These are phyloP conservation scores for Zasmidium angulare DNA, from an alignment of 2,329 filamentous ascomycete species.

Conservation along the genomic window DNA sequence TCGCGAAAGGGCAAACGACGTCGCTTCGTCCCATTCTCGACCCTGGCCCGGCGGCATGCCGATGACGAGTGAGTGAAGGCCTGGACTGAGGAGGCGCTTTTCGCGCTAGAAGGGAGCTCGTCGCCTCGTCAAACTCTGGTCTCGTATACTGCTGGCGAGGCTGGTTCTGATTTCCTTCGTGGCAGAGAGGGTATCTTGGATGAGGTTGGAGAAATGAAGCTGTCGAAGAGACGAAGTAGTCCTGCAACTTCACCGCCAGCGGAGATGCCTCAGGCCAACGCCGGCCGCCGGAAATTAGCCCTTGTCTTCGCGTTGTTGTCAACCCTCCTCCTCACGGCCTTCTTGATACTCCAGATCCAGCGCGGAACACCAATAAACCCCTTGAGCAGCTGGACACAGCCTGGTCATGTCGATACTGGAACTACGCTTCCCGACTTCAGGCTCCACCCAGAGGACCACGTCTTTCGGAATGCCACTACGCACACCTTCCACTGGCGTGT, in stretches of 20 bases:
- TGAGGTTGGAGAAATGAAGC: background rate
- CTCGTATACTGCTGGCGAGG: too few species aligned
- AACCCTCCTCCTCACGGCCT: background rate
- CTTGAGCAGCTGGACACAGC: background rate
- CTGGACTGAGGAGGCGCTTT: background rate
- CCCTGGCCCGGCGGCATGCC: background rate
- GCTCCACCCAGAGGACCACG: constrained; percentile 23
- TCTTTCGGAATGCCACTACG: constrained; percentile 17
- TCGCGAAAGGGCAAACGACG: background rate
- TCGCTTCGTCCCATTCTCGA: background rate
- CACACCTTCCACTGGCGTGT: constrained; percentile 20
- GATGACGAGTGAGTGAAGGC: background rate
- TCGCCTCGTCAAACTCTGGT: too few species aligned
- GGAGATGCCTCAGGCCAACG: too few species aligned
- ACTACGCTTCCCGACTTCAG: background rate
- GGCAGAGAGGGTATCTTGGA: too few species aligned
- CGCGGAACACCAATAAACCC: background rate
- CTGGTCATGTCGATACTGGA: background rate
- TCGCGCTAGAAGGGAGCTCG: too few species aligned
- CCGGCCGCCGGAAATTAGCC: background rate
- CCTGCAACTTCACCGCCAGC: background rate
- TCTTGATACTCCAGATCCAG: background rate
- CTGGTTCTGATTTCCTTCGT: too few species aligned
- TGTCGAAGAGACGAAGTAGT: background rate
- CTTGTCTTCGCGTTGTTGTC: background rate